Evolutionary conservation across 1,139 yeast genomes (phyloP).

Genomic region (Suhomyces atakaporum): DNA sequence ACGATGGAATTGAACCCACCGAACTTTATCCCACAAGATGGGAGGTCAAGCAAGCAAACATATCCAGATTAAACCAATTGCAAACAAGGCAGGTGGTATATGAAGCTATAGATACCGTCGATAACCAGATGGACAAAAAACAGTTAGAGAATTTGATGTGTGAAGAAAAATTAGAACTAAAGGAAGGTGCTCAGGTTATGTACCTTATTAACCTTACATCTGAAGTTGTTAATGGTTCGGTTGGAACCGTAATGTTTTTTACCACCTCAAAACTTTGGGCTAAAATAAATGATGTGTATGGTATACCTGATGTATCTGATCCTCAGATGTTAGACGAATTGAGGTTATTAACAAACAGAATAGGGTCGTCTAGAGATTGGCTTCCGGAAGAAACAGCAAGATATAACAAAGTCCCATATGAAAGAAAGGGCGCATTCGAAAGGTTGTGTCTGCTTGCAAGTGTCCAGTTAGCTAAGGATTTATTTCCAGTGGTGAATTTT

Average conservation of each 20-base stretch:
- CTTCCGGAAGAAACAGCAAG: constrained; percentile 47
- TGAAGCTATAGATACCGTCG: constrained; percentile 48
- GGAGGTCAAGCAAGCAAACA: constrained; percentile 75
- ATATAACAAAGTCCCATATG: constrained; percentile 30
- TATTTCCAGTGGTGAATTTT: constrained; percentile 62
- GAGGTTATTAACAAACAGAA: constrained; percentile 26
- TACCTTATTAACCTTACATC: constrained; percentile 48
- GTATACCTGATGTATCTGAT: constrained; percentile 23
- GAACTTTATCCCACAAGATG: constrained; percentile 73
- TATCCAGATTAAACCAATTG: constrained; percentile 45
- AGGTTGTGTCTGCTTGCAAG: constrained; percentile 37
- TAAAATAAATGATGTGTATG: constrained; percentile 30
- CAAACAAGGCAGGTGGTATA: constrained; percentile 39
- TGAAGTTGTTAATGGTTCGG: constrained; percentile 56
- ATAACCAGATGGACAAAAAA: constrained; percentile 25
- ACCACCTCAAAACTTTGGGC: constrained; percentile 38
- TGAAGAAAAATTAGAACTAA: constrained; percentile 44
- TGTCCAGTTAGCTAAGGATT: constrained; percentile 25
- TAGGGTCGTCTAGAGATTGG: constrained; percentile 28
- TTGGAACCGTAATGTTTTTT: constrained; percentile 66
- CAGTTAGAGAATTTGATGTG: constrained; percentile 50
- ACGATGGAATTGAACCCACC: constrained; percentile 80
- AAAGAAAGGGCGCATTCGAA: constrained; percentile 28
- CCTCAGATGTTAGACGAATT: constrained; percentile 29
- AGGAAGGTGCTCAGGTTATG: constrained; percentile 66